phyloP scores from a whole-genome alignment of 768 basidiomycete genomes.

The Hirschioporus abietinus region DNA sequence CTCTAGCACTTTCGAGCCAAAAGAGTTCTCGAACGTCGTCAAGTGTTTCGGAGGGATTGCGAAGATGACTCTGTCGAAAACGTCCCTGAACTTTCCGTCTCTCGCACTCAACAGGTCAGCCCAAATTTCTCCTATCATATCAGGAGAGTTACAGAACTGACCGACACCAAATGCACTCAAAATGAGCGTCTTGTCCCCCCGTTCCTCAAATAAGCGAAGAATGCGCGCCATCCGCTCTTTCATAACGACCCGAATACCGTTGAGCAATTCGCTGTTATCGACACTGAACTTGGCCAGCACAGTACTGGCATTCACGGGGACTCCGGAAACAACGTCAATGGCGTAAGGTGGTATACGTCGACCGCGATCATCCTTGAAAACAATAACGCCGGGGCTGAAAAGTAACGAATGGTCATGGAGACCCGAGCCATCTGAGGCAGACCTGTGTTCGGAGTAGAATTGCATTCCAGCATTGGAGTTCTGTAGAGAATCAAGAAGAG shows the following conservation, averaged over 20 bases:
- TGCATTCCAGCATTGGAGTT: conserved; percentile 25
- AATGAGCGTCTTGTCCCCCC: conserved; percentile 33
- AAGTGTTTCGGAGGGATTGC: conserved; percentile 35
- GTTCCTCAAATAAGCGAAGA: conserved; percentile 37
- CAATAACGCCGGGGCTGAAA: conserved; percentile 38
- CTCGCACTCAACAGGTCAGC: conserved; percentile 33
- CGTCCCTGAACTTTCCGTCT: conserved; percentile 32
- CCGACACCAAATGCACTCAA: conserved; percentile 44
- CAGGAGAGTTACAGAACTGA: conserved; percentile 34
- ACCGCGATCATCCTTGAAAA: conserved; percentile 32
- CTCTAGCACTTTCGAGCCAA: conserved; percentile 35
- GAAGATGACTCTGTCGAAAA: conserved; percentile 38
- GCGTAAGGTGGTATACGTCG: conserved; percentile 30
- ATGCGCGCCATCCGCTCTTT: conserved; percentile 44
- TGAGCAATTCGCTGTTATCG: conserved; percentile 26
- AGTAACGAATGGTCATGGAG: conserved; percentile 44
- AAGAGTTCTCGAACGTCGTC: conserved; percentile 33
- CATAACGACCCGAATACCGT: conserved; percentile 37
- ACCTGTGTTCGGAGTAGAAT: conserved; percentile 37
- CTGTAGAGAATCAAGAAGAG: conserved; percentile 34
- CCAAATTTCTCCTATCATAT: conserved; percentile 39
- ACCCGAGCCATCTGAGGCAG: conserved; percentile 32
- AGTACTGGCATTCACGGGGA: conserved; percentile 38
- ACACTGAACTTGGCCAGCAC: conserved; percentile 34
- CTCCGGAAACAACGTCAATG: conserved; percentile 35